Evolutionary conservation across 1,139 yeast species (phyloP).

Genomic region (Yamadazyma blattariae): DNA sequence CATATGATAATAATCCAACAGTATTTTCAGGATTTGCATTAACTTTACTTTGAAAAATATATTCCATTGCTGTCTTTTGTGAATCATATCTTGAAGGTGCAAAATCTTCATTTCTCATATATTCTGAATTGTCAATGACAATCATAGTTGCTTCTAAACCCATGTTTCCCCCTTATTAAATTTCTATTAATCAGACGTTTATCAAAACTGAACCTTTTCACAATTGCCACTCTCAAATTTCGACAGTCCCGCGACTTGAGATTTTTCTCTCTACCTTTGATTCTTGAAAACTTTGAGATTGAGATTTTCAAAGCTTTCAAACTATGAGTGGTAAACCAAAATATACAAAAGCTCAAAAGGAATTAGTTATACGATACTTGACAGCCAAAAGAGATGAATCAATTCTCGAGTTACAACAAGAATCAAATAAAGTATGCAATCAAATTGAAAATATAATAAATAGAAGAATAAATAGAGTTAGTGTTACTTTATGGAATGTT

Average conservation of each 20-base stretch:
- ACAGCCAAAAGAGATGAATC: conserved; percentile 19
- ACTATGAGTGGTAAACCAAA: not conserved
- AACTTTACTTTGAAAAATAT: conserved; percentile 81
- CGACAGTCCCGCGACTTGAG: too few relatives aligned
- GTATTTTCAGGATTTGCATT: conserved; percentile 92
- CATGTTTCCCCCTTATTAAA: too few relatives aligned
- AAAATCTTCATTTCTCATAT: conserved; percentile 93
- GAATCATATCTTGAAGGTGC: conserved; percentile 89
- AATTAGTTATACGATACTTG: conserved; percentile 27
- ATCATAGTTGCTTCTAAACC: conserved; percentile 96
- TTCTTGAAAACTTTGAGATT: too few relatives aligned
- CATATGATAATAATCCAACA: conserved; percentile 85
- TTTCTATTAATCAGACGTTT: too few relatives aligned
- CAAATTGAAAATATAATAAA: conserved; percentile 21
- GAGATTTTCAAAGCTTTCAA: too few relatives aligned
- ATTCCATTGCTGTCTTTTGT: conserved; percentile 88
- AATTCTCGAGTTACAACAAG: conserved; percentile 16
- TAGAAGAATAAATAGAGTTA: conserved; percentile 37
- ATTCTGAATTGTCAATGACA: conserved; percentile 93
- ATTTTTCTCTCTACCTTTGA: too few relatives aligned
- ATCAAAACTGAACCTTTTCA: too few relatives aligned
- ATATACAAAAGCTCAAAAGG: conserved; percentile 31
- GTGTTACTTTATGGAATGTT: conserved; percentile 40
- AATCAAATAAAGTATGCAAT: conserved; percentile 15
- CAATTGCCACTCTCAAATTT: too few relatives aligned